phyloP scores from a whole-genome alignment of 495 filamentous ascomycete genomes.

The Penicillium paradoxum region DNA sequence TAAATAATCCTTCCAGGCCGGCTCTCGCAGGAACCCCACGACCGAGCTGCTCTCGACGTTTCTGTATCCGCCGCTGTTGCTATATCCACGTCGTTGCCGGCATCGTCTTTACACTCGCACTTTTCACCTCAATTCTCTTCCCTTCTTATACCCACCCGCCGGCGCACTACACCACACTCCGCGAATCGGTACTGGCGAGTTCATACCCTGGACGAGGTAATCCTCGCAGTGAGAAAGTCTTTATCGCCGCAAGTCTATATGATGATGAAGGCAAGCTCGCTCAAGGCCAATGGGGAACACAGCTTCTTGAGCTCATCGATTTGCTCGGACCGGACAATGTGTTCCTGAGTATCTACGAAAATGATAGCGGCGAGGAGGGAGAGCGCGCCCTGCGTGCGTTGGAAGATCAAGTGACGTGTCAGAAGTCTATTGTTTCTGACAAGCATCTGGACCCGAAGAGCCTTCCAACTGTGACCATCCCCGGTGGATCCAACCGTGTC shows the following conservation, averaged over 20 bases:
- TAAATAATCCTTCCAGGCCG: constrained; percentile 27
- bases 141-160: constrained; percentile 58
- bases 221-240: constrained; percentile 59
- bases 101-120: constrained; percentile 57
- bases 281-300: constrained; percentile 60
- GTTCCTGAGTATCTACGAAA: constrained; percentile 61
- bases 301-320: constrained; percentile 59
- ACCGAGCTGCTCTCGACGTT: constrained; percentile 29
- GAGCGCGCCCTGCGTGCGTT: constrained; percentile 40
- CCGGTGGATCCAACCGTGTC: constrained; percentile 55
- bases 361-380: constrained; percentile 55
- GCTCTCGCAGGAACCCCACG: constrained; percentile 22
- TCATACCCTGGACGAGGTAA: constrained; percentile 55
- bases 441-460: constrained; percentile 47
- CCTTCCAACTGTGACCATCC: constrained; percentile 54
- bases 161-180: constrained; percentile 45
- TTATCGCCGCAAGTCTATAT: constrained; percentile 71
- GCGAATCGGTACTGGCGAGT: constrained; percentile 29
- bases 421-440: constrained; percentile 50
- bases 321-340: constrained; percentile 49
- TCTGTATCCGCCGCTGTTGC: constrained; percentile 60
- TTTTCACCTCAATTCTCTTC: constrained; percentile 48
- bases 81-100: constrained; percentile 57
- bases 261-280: constrained; percentile 56
- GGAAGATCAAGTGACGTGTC: constrained; percentile 41